Base-by-base conservation (phyloP, 495 filamentous ascomycete species). In the Sporormia fimetaria region DNA sequence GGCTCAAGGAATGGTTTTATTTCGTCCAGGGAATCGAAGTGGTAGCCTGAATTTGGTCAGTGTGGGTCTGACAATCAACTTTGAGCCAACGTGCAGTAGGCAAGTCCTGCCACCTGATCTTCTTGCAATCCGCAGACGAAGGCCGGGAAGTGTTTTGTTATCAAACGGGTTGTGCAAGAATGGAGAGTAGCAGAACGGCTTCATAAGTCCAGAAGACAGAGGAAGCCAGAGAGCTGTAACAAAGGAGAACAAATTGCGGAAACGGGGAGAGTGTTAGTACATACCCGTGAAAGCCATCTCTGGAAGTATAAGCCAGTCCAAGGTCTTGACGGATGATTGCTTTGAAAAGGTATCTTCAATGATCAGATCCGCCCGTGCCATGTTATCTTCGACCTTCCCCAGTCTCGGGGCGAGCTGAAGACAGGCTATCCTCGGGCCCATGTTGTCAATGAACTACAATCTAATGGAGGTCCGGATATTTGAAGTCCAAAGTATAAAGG, bases 261-360 rank as follows among this genome's bases (percentile, higher is more conserved):
- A n/a, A n/a, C n/a, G n/a, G n/a, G n/a, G n/a, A n/a, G n/a, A n/a
- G n/a, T n/a, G n/a, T n/a, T n/a, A n/a, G 21, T 33, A 64, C 72
- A 49, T 68, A 85, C 84, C 86, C 35, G 84, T 75, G 56, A 96
- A 83, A 11, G 88, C 85, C 62, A 94, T 60, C 62, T 96, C 88
- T 8, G 87, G 85, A 37, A 96, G 64, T 9, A 94, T 75, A 11
- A 95, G 67, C 29, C 94, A 59, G 50, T 83, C 78, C 21, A 83
- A 47, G 24, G 71, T 60, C 32, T 62, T 49, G 10, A n/a, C n/a
- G n/a, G n/a, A n/a, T n/a, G n/a, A n/a, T n/a, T n/a, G n/a, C n/a
- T n/a, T n/a, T n/a, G n/a, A n/a, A n/a, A n/a, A n/a, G 47, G 57
- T 1, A 71, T 63, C 37, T 69, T 59, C 8, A 71, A 96, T 64